Conservation (phyloP, 495 filamentous ascomycete genomes). For the Ramalina intermedia region DNA sequence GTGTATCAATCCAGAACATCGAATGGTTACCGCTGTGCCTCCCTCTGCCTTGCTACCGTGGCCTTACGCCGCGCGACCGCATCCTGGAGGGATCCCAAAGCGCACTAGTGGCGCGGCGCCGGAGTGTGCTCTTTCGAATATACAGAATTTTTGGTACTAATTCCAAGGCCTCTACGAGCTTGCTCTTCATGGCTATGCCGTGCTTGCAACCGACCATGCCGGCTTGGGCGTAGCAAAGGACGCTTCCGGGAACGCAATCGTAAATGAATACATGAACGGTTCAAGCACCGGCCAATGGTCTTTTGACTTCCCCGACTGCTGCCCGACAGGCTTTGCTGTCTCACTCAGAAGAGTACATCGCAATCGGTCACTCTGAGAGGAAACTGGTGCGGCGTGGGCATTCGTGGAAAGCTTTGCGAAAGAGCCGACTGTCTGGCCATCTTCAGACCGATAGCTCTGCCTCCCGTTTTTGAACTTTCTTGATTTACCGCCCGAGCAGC, state of each 20-base stretch:
- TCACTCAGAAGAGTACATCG: no score
- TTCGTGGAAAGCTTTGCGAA: no score
- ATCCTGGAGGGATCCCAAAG: slow-evolving; percentile 17
- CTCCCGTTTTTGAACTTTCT: no score
- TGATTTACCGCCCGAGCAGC: no score
- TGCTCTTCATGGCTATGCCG: slow-evolving; percentile 35
- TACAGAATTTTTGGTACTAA: slow-evolving; percentile 31
- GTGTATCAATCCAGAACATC: slow-evolving; percentile 30
- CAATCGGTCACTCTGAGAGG: no score
- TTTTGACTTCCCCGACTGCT: slow-evolving; percentile 29
- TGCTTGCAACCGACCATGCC: slow-evolving; percentile 42
- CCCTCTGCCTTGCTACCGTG: slow-evolving; percentile 38
- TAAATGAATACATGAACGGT: slow-evolving; percentile 24
- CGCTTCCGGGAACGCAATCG: slow-evolving; percentile 21
- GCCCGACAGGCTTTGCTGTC: slow-evolving; percentile 12
- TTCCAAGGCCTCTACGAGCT: slow-evolving; percentile 29
- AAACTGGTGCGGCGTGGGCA: no score
- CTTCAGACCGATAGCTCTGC: no score
- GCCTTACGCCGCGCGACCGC: slow-evolving; percentile 26
- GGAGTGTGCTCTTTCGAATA: slow-evolving; percentile 28
- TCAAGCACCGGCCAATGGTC: slow-evolving; percentile 27
- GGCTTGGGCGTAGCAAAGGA: slow-evolving; percentile 33
- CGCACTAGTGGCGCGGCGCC: slow-evolving; percentile 33
- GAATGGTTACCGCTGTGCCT: slow-evolving; percentile 33
- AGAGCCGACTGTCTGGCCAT: no score